Percentiles rank a stretch among this genome's conserved stretches.
Evolutionary conservation across 139 green algal genomes (phyloP).

Genomic region (Closterium sp.): DNA sequence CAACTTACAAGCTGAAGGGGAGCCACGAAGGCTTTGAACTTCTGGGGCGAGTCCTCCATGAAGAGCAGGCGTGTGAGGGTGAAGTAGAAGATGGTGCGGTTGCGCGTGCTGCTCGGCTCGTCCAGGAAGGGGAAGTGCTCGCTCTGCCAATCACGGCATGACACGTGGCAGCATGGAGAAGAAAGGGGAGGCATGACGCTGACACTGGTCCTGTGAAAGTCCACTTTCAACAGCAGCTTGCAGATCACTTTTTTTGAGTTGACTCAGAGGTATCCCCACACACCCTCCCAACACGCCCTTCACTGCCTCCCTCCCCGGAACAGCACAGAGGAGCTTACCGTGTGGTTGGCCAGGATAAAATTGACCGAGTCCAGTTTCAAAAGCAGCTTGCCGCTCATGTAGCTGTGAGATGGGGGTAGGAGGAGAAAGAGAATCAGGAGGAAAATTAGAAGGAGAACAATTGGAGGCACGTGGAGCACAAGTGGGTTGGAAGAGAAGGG

Average conservation of each 20-base stretch:
- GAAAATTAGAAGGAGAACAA: not conserved
- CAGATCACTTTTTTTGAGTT: constrained; percentile 82
- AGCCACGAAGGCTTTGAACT: constrained; percentile 90
- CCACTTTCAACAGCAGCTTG: constrained; percentile 95
- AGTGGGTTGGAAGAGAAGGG: too few species aligned
- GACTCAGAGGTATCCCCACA: too few species aligned
- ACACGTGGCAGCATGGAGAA: not conserved
- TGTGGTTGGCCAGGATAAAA: constrained; percentile 85
- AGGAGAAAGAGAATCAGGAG: not conserved
- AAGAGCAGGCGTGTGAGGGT: too few species aligned
- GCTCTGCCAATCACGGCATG: constrained; percentile 30
- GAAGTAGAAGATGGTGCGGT: too few species aligned
- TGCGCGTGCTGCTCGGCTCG: constrained; percentile 67
- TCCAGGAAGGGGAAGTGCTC: constrained; percentile 84
- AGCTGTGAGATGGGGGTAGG: constrained; percentile 49
- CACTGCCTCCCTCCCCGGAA: too few species aligned
- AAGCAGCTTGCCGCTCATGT: constrained; percentile 97
- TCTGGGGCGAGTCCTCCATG: constrained; percentile 29
- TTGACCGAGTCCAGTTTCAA: constrained; percentile 87
- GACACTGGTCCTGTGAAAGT: too few species aligned
- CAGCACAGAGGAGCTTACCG: constrained; percentile 13
- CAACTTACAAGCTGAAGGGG: constrained; percentile 73
- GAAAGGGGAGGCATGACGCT: too few species aligned
- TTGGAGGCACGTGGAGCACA: not conserved
- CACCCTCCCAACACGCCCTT: too few species aligned